A percentile compares a stretch with the other conserved stretches of the same genome.
Evolutionary conservation across 208 protist genomes (phyloP).

Genomic region (Leishmania tarentolae): DNA sequence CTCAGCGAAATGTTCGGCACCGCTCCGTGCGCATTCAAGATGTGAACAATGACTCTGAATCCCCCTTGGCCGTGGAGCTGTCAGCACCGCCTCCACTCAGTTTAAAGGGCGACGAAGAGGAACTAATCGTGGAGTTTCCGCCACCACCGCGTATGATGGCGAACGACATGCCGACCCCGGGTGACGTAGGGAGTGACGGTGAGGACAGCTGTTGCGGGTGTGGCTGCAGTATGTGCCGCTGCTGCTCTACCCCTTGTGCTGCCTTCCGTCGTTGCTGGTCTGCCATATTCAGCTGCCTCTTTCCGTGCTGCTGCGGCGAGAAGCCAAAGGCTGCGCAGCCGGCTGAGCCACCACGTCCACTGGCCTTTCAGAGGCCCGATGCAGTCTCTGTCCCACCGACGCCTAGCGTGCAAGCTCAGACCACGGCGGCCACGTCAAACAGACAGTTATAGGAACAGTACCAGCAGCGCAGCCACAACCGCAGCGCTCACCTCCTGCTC

Average conservation of each 20-base stretch:
- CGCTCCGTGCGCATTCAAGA: slow-evolving; percentile 19
- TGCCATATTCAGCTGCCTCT: slow-evolving; percentile 31
- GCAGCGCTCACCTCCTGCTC: not conserved
- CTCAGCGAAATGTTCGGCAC: slow-evolving; percentile 4
- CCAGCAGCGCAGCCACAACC: not conserved
- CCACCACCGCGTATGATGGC: slow-evolving; percentile 49
- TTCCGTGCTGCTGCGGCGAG: slow-evolving; percentile 40
- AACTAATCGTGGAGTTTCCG: slow-evolving; percentile 61
- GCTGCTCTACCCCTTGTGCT: not conserved
- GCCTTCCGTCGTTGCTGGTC: slow-evolving; percentile 25
- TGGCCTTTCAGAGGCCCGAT: slow-evolving; percentile 19
- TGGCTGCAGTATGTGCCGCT: slow-evolving; percentile 13
- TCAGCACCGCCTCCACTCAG: slow-evolving; percentile 16
- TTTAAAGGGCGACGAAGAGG: slow-evolving; percentile 17
- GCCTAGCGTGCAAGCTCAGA: not conserved
- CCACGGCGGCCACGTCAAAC: not conserved
- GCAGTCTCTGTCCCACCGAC: not conserved
- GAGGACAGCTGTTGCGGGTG: slow-evolving; percentile 32
- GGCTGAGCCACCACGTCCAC: slow-evolving; percentile 5
- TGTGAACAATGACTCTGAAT: not conserved
- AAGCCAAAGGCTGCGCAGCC: not conserved
- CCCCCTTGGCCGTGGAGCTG: not conserved
- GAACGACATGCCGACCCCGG: slow-evolving; percentile 57
- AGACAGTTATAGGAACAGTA: not conserved
- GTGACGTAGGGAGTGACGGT: slow-evolving; percentile 26